Base-by-base conservation (phyloP, 768 basidiomycete species). In the Boletus pseudopeckii region DNA sequence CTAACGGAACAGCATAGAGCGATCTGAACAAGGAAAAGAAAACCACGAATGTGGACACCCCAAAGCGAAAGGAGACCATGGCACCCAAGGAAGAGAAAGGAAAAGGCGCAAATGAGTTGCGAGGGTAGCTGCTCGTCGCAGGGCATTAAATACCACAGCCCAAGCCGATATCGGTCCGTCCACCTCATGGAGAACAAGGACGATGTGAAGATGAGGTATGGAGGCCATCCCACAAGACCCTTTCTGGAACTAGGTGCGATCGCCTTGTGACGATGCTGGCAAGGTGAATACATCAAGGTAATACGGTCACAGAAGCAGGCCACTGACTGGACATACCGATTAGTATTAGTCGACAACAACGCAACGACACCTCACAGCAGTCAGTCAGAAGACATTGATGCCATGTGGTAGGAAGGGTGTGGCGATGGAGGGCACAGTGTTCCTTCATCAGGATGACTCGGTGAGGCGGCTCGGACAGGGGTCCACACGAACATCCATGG, bases 81-180 rank as follows among this genome's bases (percentile, higher is more conserved):
- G 18, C 24, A 20, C 7, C 5, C 17, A 32, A 4, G 22, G 22
- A 14, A 43, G 54, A 28, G 9, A 15, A 40, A 26, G 33, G 43
- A 0, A 17, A 45, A 44, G 28, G 20, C 26, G 34, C 30, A 10
- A 7, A 8, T 18, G 30, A 26, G 45, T 42, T 52, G 46, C 17
- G 18, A 40, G 60, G 5, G 20, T 1, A 45, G 30, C 20, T 38
- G 20, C 6, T 48, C 28, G 5, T 14, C 33, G 43, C 28, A 34
- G 1, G 37, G 24, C n/a, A 38, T 60, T 67, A 63, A 57, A 68
- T 70, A 67, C 53, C 18, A 22, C 26, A 34, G 14, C 34, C 13
- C 13, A 14, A 28, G 26, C 42, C 11, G 37, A 17, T 28, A 43
- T 38, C 32, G 13, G 48, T 48, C 17, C 18, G 44, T 30, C n/a